Evolutionary conservation across 495 filamentous ascomycete genomes (phyloP).

Genomic region (Pyrenula aspistea): DNA sequence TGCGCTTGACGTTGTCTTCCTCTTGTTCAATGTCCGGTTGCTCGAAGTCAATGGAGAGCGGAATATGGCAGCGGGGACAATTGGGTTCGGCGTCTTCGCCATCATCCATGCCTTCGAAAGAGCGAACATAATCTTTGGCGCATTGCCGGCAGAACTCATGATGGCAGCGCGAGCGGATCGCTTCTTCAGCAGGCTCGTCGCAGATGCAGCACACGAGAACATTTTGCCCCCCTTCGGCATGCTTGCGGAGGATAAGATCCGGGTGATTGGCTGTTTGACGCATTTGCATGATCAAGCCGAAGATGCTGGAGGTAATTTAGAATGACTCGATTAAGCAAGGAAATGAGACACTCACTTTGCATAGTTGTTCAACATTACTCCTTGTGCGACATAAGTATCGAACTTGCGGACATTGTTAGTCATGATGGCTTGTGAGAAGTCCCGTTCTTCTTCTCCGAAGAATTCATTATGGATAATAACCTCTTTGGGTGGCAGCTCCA

Average conservation of each 20-base stretch:
- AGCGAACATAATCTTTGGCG: slow-evolving; percentile 69
- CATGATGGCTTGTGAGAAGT: slow-evolving; percentile 95
- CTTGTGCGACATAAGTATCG: slow-evolving; percentile 86
- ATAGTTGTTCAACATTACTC: slow-evolving; percentile 94
- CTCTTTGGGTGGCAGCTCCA: slow-evolving; percentile 94
- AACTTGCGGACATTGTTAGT: slow-evolving; percentile 74
- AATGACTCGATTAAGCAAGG: slow-evolving; percentile 1
- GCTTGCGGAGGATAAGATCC: slow-evolving; percentile 82
- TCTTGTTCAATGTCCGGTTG: slow-evolving; percentile 90
- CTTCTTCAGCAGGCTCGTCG: slow-evolving; percentile 89
- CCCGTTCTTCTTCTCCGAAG: slow-evolving; percentile 88
- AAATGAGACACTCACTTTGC: slow-evolving; percentile 54
- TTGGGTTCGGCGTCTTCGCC: slow-evolving; percentile 44
- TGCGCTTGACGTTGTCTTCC: slow-evolving; percentile 71
- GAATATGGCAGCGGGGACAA: slow-evolving; percentile 86
- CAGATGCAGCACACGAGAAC: slow-evolving; percentile 86
- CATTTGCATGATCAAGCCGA: slow-evolving; percentile 93
- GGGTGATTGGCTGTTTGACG: slow-evolving; percentile 93
- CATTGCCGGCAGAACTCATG: slow-evolving; percentile 94
- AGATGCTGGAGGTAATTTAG: slow-evolving; percentile 31
- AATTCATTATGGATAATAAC: slow-evolving; percentile 85
- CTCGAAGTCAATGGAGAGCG: slow-evolving; percentile 79
- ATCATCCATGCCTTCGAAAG: slow-evolving; percentile 36
- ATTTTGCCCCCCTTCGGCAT: slow-evolving; percentile 75
- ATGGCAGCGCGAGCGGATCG: slow-evolving; percentile 79